Evolutionary conservation across 805 yeast genomes (phyloP).

Genomic region (Myxozyma neotropica): DNA sequence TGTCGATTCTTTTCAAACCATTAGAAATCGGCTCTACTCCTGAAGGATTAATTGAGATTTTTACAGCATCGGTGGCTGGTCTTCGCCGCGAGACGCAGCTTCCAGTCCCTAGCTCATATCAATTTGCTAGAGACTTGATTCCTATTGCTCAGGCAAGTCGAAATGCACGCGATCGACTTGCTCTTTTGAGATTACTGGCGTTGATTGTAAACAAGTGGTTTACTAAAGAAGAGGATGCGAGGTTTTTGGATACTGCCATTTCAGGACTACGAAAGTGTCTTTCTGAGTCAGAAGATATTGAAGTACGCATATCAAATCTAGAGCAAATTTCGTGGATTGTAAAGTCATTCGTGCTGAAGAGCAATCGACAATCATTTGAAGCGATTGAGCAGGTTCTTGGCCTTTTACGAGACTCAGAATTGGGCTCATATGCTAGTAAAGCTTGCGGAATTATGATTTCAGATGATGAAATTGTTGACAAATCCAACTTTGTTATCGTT

Average conservation of each 20-base stretch:
- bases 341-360: constrained; percentile 67
- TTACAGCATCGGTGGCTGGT: constrained; percentile 28
- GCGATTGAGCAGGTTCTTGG: constrained; percentile 45
- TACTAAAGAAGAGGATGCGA: constrained; percentile 34
- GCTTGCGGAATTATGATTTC: constrained; percentile 65
- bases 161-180: constrained; percentile 49
- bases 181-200: constrained; percentile 59
- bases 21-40: constrained; percentile 3
- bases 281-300: background rate
- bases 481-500: constrained; percentile 58
- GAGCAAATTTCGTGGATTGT: constrained; percentile 44
- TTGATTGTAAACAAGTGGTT: constrained; percentile 62
- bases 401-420: constrained; percentile 43
- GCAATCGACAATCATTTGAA: constrained; percentile 48
- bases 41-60: constrained; percentile 17
- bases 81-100: constrained; percentile 14
- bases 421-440: constrained; percentile 51
- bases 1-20: constrained; percentile 14
- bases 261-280: background rate
- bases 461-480: constrained; percentile 64
- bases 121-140: constrained; percentile 6
- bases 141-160: background rate
- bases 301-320: constrained; percentile 2
- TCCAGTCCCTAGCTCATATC: background rate
- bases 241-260: constrained; percentile 34